Evolutionary conservation across 192 early-diverging fungal genomes (phyloP).

Genomic region (Jimgerdemannia lactiflua): DNA sequence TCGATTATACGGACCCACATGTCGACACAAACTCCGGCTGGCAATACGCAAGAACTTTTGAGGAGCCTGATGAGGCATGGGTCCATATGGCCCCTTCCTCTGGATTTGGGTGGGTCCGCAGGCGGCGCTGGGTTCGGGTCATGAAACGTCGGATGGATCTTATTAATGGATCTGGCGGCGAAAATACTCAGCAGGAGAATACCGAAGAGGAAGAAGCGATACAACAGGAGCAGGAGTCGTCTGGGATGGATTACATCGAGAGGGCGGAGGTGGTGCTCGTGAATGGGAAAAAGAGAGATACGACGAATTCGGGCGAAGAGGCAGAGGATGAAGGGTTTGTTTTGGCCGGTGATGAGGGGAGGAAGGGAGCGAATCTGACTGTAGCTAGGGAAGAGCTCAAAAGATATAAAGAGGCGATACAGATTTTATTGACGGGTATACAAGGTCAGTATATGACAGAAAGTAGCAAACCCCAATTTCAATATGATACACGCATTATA

Average conservation of each 20-base stretch:
- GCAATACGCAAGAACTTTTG: slow-evolving; percentile 65
- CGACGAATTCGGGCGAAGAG: slow-evolving; percentile 5
- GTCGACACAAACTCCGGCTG: slow-evolving; percentile 65
- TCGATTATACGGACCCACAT: slow-evolving; percentile 58
- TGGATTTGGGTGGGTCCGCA: slow-evolving; percentile 56
- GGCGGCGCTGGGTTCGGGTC: slow-evolving; percentile 75
- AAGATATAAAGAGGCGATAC: slow-evolving; percentile 56
- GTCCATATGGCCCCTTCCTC: slow-evolving; percentile 39
- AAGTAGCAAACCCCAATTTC: no score
- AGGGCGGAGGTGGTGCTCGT: slow-evolving; percentile 13
- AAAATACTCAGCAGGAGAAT: slow-evolving; percentile 2
- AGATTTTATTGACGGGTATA: slow-evolving; percentile 58
- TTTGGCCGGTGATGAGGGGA: not conserved
- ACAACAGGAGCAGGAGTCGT: not conserved
- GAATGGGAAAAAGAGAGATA: not conserved
- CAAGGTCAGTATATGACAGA: slow-evolving; percentile 45
- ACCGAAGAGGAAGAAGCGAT: not conserved
- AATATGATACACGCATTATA: no score
- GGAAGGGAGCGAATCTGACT: slow-evolving; percentile 18
- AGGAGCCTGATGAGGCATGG: slow-evolving; percentile 53
- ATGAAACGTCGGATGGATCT: slow-evolving; percentile 67
- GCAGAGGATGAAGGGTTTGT: not conserved
- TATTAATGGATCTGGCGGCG: not conserved
- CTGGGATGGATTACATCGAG: slow-evolving; percentile 12
- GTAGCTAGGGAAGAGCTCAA: slow-evolving; percentile 34